Base-by-base conservation (phyloP, 305 asterid species). In the Caryopteris hybrid region DNA sequence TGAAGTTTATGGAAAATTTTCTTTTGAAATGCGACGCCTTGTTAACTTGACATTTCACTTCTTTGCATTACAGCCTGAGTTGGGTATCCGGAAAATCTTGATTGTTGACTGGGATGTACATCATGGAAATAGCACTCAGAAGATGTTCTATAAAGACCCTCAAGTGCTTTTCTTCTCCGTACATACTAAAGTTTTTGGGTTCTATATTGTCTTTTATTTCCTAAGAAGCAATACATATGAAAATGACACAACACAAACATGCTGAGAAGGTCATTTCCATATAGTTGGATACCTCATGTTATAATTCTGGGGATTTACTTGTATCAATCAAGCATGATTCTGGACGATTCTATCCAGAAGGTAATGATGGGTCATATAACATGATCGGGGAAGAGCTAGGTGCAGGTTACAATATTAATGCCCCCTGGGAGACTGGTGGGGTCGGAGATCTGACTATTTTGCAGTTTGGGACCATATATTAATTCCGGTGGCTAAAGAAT, bases 61-160 rank as follows among this genome's bases (percentile, higher is more conserved):
- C n/a, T n/a, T n/a, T n/a, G n/a, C n/a, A n/a, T n/a, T n/a, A n/a
- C n/a, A n/a, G n/a, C n/a, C n/a, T n/a, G n/a, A n/a, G n/a, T 80
- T 94, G 83, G 96, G 96, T 60, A 82, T 94, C 74, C 83, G 70
- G 27, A 94, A 88, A 79, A 79, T 94, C 65, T 75, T 94, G 63
- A 89, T 94, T 68, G 97, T 94, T 76, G 99, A 94, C 65, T 94
- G 99, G 99, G 99, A 94, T 79, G 99, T 91, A n/a, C 99, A 94
- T 74, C 99, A 94, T 76, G 99, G 98, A 76, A 94, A 94, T 81
- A 97, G 96, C 61, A 94, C 99, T 79, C 99, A 94, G 67, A 87
- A 89, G 47, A 87, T 78, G 85, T 94, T 94, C 76, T 94, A 90
- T 85, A 74, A 86, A 31, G 99, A 94, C 58, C 83, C 95, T 53